These are phyloP conservation scores for Rhizopogon vesiculosus DNA, from an alignment of 768 basidiomycete species.

Conservation along the genomic window DNA sequence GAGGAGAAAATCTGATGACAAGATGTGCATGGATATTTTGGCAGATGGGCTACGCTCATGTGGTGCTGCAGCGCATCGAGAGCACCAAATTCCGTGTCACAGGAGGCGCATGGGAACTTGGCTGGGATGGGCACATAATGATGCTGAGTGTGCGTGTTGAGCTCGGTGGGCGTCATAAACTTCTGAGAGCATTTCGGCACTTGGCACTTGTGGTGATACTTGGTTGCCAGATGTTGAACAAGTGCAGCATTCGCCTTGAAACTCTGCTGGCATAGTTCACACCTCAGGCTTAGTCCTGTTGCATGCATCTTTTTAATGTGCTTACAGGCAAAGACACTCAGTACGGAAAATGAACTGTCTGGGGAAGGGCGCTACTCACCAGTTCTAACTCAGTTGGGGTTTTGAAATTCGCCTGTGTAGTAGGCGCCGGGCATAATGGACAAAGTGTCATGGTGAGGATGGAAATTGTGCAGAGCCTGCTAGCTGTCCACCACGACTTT, in stretches of 20 bases:
- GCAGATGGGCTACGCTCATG: background rate
- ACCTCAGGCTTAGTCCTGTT: background rate
- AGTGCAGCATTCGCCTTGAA: background rate
- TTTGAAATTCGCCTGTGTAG: background rate
- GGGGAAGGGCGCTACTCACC: background rate
- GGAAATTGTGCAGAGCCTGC: background rate
- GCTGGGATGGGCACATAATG: background rate
- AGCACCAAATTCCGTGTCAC: background rate
- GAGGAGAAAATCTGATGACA: background rate
- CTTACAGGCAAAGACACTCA: background rate
- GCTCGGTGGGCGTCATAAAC: constrained; percentile 1
- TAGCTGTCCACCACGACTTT: background rate
- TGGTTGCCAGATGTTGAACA: constrained; percentile 1
- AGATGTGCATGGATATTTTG: background rate
- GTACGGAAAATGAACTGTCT: background rate
- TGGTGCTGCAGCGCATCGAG: constrained; percentile 1
- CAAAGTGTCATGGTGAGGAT: background rate
- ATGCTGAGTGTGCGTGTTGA: background rate
- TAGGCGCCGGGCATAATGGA: background rate
- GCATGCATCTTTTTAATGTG: background rate
- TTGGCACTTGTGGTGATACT: background rate
- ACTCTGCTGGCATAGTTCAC: background rate
- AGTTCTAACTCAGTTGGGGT: background rate
- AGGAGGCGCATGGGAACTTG: background rate
- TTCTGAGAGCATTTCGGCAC: background rate